Base-by-base conservation (phyloP, 2,329 filamentous ascomycete genomes). In the Colletotrichum incanum region DNA sequence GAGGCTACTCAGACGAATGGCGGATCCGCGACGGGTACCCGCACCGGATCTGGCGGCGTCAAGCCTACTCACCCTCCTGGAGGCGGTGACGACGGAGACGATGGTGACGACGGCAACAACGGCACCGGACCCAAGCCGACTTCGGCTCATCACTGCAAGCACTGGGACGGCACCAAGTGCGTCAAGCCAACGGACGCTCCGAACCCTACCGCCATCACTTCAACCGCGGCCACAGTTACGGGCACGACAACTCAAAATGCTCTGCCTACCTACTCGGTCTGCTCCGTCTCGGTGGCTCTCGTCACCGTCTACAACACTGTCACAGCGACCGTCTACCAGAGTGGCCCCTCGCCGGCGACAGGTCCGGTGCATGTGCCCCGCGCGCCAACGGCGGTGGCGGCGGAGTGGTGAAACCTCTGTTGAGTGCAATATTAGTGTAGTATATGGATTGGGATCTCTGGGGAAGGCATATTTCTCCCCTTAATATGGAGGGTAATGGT, bases 231-330 rank as follows among this genome's bases (percentile, higher is more conserved):
- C 28, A 65, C 55, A 4, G 28, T 49, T 41, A 68, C 47, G 20
- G 73, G 43, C 59, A 72, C 58, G 60, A 73, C 23, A 47, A 73
- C 50, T n/a, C 14, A 59, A 16, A 65, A 54, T 56, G 20, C 65
- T 26, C 61, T 23, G 58, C 65, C 73, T 50, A 65, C 75, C 5
- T 75, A 71, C 20, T 75, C 75, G 28, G 74, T 73, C 26, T 81
- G 78, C 64, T 62, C 75, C 16, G 68, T 76, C 28, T 79, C 77
- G 6, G 81, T 80, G 34, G 79, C 77, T 52, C 77, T 81, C 31
- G 73, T 77, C 14, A 82, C 81, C 18, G 75, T 79, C 43, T 83
- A 80, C 74, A 83, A 82, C 75, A 84, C 81, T 1, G 75, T 83
- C n/a, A 71, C 77, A 20, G 76, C 79, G 67, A 82, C 81, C 7